Conservation (phyloP, 805 yeast species). For the Debaryomyces maramus region DNA sequence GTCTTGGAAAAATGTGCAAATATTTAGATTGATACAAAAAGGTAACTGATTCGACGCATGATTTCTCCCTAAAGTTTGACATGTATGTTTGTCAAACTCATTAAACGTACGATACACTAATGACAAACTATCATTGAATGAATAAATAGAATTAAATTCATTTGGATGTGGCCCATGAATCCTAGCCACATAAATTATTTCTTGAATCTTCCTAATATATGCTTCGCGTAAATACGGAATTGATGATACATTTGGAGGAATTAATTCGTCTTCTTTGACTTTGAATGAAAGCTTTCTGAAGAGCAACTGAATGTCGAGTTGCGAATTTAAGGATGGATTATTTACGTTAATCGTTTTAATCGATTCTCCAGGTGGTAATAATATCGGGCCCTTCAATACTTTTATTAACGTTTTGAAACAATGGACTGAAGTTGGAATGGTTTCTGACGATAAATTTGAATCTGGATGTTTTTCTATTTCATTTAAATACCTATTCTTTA, state of each 20-base stretch:
- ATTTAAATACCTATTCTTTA: constrained; percentile 50
- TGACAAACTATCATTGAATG: constrained; percentile 35
- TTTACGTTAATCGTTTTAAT: constrained; percentile 55
- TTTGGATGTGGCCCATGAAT: constrained; percentile 16
- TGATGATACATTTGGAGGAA: constrained; percentile 47
- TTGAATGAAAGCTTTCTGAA: constrained; percentile 48
- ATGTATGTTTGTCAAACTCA: constrained; percentile 38
- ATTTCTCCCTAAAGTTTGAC: constrained; percentile 23
- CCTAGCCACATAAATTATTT: constrained; percentile 44
- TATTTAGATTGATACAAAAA: constrained; percentile 30
- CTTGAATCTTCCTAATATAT: constrained; percentile 54
- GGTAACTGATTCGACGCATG: constrained; percentile 24
- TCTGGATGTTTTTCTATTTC: constrained; percentile 29
- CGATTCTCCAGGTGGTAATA: constrained; percentile 42
- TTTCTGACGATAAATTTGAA: constrained; percentile 25
- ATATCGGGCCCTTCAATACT: constrained; percentile 67
- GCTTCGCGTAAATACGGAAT: constrained; percentile 43
- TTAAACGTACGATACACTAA: constrained; percentile 33
- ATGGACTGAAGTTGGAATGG: constrained; percentile 52
- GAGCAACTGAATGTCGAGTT: constrained; percentile 56
- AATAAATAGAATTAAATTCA: constrained; percentile 25
- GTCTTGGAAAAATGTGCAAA: constrained; percentile 34
- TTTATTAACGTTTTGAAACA: constrained; percentile 63
- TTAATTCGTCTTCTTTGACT: constrained; percentile 31
- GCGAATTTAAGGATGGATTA: constrained; percentile 54